Evolutionary conservation across 225 moss, liverwort and hornwort species (phyloP), one percentile per base, ranked within the genome.

Genomic region (Physcomitrellopsis africana): DNA sequence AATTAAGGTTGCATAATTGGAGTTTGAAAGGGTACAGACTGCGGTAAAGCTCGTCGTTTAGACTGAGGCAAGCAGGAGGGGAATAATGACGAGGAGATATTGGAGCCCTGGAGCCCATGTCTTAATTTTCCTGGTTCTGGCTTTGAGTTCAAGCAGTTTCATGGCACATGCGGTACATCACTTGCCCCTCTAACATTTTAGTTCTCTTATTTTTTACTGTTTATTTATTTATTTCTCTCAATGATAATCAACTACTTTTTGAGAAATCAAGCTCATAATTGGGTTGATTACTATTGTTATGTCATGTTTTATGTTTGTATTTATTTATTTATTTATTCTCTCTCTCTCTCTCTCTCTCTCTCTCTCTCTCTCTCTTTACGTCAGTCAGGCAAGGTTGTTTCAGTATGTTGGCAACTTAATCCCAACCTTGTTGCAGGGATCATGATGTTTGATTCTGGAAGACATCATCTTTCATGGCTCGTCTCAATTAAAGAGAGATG

Each of bases 61-160:
- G 24, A 47, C 51, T 16, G 51, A 16, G n/a, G 19, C 52, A 53
- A 53, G 32, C 52, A 26, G 12, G 32, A 51, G 43, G 57, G 18
- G 26, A 9, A 23, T 3, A 37, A 16, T 65, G 59, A 70, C 68
- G 77, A 68, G 67, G 56, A 27, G 69, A 23, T 54, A 8, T 37
- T 42, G 43, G 77, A 26, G 65, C 59, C 32, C 48, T 67, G 65
- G 67, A 52, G 43, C 58, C 22, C 27, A 7, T 64, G 52, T 49
- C 55, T 49, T 77, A 67, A 15, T 73, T 62, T 63, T 77, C 23
- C 63, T 82, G 19, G 48, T 49, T 19, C 64, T 82, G 69, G 69
- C 29, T 18, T 69, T 74, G 42, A 47, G 63, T 65, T 77, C 77
- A 26, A 59, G 69, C 58, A 27, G 73, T 32, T 73, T 82, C 68